A percentile compares a stretch with the other conserved stretches of the same genome.
Conservation (phyloP, 768 basidiomycete genomes). For the Leccinum broughii region DNA sequence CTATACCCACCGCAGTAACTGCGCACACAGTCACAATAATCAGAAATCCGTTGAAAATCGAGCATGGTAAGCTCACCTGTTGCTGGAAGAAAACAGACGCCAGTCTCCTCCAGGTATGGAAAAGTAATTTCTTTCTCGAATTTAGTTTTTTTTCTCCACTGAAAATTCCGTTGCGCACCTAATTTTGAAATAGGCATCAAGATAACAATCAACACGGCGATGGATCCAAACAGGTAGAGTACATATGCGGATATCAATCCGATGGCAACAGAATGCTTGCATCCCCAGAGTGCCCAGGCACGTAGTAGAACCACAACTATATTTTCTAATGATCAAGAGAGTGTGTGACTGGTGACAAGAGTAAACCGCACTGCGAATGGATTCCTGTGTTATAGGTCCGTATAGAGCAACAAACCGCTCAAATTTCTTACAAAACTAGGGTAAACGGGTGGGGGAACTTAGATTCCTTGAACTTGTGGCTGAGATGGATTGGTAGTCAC, state of each 20-base stretch:
- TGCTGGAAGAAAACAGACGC: background rate
- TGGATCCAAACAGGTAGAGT: conserved; percentile 3
- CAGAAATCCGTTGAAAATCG: background rate
- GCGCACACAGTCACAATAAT: background rate
- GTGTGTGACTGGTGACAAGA: background rate
- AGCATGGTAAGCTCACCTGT: background rate
- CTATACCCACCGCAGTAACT: background rate
- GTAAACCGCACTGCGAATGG: conserved; percentile 13
- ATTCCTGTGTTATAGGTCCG: conserved; percentile 4
- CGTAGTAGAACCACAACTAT: conserved; percentile 22
- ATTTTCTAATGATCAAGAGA: background rate
- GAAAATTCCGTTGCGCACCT: background rate
- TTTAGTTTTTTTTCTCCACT: background rate
- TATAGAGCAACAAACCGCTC: background rate
- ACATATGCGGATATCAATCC: conserved; percentile 13
- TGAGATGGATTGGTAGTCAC: background rate
- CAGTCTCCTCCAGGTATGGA: background rate
- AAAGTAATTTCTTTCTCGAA: background rate
- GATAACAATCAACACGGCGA: background rate
- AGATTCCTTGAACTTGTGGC: background rate
- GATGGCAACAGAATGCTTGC: conserved; percentile 1
- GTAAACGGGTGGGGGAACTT: background rate
- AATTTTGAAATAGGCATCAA: too few species aligned
- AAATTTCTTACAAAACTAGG: conserved; percentile 12
- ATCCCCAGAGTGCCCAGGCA: conserved; percentile 21